Base-by-base conservation (phyloP, 352 stramenopile genomes). In the Phytopythium litorale region DNA sequence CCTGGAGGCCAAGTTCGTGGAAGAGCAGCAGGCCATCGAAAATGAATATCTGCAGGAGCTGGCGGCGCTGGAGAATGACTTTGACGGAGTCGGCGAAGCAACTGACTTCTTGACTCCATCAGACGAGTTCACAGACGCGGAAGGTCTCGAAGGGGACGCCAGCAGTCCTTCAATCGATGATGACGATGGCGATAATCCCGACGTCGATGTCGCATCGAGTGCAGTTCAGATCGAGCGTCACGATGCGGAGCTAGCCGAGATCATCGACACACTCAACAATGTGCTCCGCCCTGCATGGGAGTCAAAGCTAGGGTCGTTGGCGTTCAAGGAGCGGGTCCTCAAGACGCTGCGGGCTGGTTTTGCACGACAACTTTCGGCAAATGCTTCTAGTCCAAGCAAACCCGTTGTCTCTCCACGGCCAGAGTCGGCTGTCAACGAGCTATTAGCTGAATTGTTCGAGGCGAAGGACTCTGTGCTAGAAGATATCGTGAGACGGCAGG, bases 1-100 rank as follows among this genome's bases (percentile, higher is more conserved):
- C 0, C 48, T 88, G 6, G 73, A 83, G 52, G 66, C 60, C 2
- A 69, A 79, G 32, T 88, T 84, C 58, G 59, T 63, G 38, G 49
- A 83, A 8, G 72, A 84, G 55, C 72, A 84, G 25, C 40, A 77
- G 7, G 75, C 62, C 21, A 81, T 89, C 40, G 76, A 88, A 50
- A 58, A 79, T 46, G 79, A 85, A 23, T 89, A 90, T 50, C 63
- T 78, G 8, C 68, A 71, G 28, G 73, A 87, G 52, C 58, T 81
- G 11, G 71, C 79, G 3, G 65, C 53, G 12, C 33, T 92, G 38
- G 75, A 89, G 38, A 61, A 76, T 40, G 76, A 92, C 53, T 92
- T 86, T 48, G 68, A 49, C 30, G 51, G 32, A 38, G 35, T 38
- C 8, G 62, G 65, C 23, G 63, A 60, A 23, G 61, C 65, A 46